Evolutionary conservation across 495 filamentous ascomycete genomes (phyloP), one percentile per base, ranked within the genome.

Genomic region (Neurospora sp.): DNA sequence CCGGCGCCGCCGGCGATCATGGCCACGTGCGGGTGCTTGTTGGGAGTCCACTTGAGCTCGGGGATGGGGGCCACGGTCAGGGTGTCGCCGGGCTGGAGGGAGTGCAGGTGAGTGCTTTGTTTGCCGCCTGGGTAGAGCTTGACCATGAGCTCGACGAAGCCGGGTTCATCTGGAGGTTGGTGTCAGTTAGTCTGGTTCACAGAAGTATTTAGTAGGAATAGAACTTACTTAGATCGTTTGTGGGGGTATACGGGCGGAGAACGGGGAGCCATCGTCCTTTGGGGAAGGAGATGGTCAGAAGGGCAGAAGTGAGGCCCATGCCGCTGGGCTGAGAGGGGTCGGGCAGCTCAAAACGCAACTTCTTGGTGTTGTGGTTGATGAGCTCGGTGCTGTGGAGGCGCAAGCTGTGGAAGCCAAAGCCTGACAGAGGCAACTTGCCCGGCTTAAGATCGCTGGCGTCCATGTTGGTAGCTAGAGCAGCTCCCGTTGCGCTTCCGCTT

Each of bases 311-410:
- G 45, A 90, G 81, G 3, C 78, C 59, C 5, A 91, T 75, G 2
- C 89, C 89, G 75, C 86, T 88, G 39, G 81, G 76, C 45, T 77
- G 77, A 9, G 81, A 78, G n/a, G 79, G 62, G 24, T 87, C 82
- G 0, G 90, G 89, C 10, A 91, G 83, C 73, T 87, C 86, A 66
- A 92, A 92, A 5, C 87, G 84, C 69, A 92, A 79, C 40, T 85
- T 84, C 77, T 90, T 92, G 5, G 89, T 91, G 74, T 92, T 89
- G 80, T 90, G 88, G 77, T 89, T 91, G 70, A 92, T 84, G 2
- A 80, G 74, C 75, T 90, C 84, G 69, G 85, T 82, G 77, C 87
- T 89, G 54, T 85, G 78, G 0, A 87, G 80, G 54, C 79, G 73
- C 5, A 87, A 80, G 17, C 78, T 81, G 45, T 80, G 74, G 73